These are phyloP conservation scores for Phialophora expanda DNA, from an alignment of 2,329 filamentous ascomycete genomes.

Conservation along the genomic window DNA sequence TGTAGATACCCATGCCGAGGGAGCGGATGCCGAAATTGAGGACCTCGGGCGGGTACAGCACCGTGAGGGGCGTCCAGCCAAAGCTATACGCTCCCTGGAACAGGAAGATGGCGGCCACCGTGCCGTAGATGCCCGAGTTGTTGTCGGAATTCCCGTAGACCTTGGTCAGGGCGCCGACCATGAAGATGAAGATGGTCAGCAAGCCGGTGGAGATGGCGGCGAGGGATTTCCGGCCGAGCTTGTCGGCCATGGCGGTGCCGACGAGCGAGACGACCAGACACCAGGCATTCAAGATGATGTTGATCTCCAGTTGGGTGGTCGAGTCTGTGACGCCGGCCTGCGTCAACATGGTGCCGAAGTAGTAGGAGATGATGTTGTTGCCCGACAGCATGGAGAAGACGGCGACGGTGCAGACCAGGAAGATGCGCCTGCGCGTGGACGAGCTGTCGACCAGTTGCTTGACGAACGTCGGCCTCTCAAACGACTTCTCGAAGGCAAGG, in stretches of 20 bases:
- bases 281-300: slow-evolving; percentile 59
- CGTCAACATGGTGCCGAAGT: slow-evolving; percentile 52
- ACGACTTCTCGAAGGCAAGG: slow-evolving; percentile 24
- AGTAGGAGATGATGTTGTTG: slow-evolving; percentile 43
- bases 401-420: slow-evolving; percentile 25
- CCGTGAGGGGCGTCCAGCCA: slow-evolving; percentile 58
- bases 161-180: slow-evolving; percentile 59
- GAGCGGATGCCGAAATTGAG: slow-evolving; percentile 58
- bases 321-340: slow-evolving; percentile 55
- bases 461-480: slow-evolving; percentile 17
- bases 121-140: slow-evolving; percentile 50
- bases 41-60: slow-evolving; percentile 57
- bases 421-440: slow-evolving; percentile 24
- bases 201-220: slow-evolving; percentile 47
- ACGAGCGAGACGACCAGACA: slow-evolving; percentile 52
- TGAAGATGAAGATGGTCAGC: slow-evolving; percentile 53
- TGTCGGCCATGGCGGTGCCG: slow-evolving; percentile 53
- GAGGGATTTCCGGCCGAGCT: slow-evolving; percentile 52
- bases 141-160: slow-evolving; percentile 47
- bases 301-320: slow-evolving; percentile 54
- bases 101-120: slow-evolving; percentile 46
- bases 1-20: slow-evolving; percentile 52
- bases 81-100: slow-evolving; percentile 48
- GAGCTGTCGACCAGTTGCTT: slow-evolving; percentile 20
- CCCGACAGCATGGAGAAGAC: slow-evolving; percentile 32